Evolutionary conservation across 2,329 filamentous ascomycete species (phyloP), one percentile per base, ranked within the genome.

Genomic region (Zymoseptoria ardabiliae): DNA sequence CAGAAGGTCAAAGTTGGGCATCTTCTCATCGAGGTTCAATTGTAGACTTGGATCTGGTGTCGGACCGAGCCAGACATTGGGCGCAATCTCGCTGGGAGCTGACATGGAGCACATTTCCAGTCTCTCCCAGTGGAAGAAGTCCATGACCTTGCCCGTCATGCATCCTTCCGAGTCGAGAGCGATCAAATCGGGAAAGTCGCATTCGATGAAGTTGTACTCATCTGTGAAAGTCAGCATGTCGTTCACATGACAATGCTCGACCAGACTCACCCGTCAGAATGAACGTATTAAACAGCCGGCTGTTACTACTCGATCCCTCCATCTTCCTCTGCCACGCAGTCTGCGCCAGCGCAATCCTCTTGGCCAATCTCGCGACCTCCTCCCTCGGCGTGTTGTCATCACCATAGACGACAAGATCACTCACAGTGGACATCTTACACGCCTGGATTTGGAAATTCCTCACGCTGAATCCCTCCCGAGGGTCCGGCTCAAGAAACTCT

Each of bases 401-500:
- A 11, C 91, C 91, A 71, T 99, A 99, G 0, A 99, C 84, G 49
- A 99, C 82, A 64, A 99, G 90, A 72, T 99, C 94, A 0, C 92
- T 97, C 8, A 94, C 83, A 65, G 89, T 85, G 57, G 92, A 92
- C 65, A 90, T 79, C 73, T 99, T 99, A 60, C 89, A 89, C 0
- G 90, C 83, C 74, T 99, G 94, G 48, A 97, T 97, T 68, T 97
- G 93, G 71, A 99, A 99, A 73, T 97, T 97, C 52, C 94, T 85
- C 50, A 97, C 92, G 4, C 91, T 96, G 71, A 97, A 97, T 8
- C 94, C 94, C 65, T 96, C 90, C 58, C 79, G 83, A 1, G 94
- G 94, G 70, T 99, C 94, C 49, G 87, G 82, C 50, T 96, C 90
- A 61, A 91, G 77, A 70, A 99, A 96, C 21, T 85, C 81, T 22